phyloP scores from a whole-genome alignment of 495 filamentous ascomycete genomes.

The Neurospora sp. region DNA sequence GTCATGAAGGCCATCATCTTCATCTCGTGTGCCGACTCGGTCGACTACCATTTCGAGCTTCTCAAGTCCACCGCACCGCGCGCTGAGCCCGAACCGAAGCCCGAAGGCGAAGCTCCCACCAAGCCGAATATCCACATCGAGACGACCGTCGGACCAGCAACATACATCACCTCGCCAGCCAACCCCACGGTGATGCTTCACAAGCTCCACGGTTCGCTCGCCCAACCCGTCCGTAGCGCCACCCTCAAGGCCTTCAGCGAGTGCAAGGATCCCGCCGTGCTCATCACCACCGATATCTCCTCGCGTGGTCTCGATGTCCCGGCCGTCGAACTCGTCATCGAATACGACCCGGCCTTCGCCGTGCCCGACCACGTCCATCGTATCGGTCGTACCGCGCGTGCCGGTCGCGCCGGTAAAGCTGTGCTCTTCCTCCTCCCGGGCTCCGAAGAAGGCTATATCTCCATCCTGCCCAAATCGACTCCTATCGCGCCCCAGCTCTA shows the following conservation, averaged over 20 bases:
- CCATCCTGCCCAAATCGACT: slow-evolving; percentile 46
- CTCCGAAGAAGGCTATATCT: slow-evolving; percentile 79
- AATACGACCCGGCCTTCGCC: slow-evolving; percentile 90
- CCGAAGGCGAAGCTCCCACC: slow-evolving; percentile 14
- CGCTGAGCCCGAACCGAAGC: slow-evolving; percentile 10
- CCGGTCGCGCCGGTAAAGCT: slow-evolving; percentile 80
- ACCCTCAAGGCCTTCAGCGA: slow-evolving; percentile 69
- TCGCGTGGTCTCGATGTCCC: slow-evolving; percentile 90
- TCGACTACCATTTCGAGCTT: slow-evolving; percentile 93
- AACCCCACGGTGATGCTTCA: slow-evolving; percentile 56
- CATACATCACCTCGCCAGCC: slow-evolving; percentile 40
- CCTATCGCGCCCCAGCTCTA: slow-evolving; percentile 28
- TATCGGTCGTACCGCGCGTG: slow-evolving; percentile 87
- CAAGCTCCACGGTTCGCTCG: slow-evolving; percentile 87
- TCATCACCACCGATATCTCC: slow-evolving; percentile 91
- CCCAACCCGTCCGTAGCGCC: slow-evolving; percentile 73
- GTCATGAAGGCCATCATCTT: slow-evolving; percentile 95
- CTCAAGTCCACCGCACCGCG: slow-evolving; percentile 44
- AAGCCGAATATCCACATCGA: slow-evolving; percentile 22
- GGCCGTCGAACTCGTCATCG: slow-evolving; percentile 84
- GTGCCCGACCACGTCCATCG: slow-evolving; percentile 87
- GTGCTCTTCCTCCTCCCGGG: slow-evolving; percentile 84
- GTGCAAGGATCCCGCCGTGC: slow-evolving; percentile 56
- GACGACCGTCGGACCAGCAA: slow-evolving; percentile 31
- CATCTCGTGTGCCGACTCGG: slow-evolving; percentile 91